phyloP scores from a whole-genome alignment of 2,329 filamentous ascomycete species.

The Fusarium nelsonii region DNA sequence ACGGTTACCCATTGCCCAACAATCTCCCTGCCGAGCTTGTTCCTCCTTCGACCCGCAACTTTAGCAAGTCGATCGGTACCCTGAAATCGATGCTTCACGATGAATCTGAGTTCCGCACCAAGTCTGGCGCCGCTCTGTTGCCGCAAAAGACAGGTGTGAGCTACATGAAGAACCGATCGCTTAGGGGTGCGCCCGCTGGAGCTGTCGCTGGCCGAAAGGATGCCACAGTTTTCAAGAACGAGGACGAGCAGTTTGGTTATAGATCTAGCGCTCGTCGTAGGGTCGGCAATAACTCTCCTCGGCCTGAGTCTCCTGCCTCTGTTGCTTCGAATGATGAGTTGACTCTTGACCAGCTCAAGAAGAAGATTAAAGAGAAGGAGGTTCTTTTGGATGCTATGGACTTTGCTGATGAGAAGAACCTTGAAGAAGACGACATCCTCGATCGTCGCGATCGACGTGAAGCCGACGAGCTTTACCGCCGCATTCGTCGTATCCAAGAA shows the following conservation, averaged over 20 bases:
- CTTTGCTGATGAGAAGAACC: slow-evolving; percentile 90
- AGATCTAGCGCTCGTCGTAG: slow-evolving; percentile 92
- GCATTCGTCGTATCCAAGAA: slow-evolving; percentile 90
- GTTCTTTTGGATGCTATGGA: slow-evolving; percentile 95
- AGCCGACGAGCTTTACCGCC: slow-evolving; percentile 92
- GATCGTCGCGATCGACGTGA: slow-evolving; percentile 92
- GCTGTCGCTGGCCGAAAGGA: slow-evolving; percentile 80
- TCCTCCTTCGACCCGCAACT: slow-evolving; percentile 92
- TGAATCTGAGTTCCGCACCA: slow-evolving; percentile 91
- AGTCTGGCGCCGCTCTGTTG: slow-evolving; percentile 87
- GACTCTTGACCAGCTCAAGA: slow-evolving; percentile 86
- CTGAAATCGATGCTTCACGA: slow-evolving; percentile 90
- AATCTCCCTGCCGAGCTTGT: slow-evolving; percentile 91
- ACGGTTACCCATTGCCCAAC: slow-evolving; percentile 92
- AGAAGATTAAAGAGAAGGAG: slow-evolving; percentile 94
- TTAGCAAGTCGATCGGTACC: slow-evolving; percentile 91
- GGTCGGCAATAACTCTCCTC: slow-evolving; percentile 82
- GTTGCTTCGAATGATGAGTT: slow-evolving; percentile 82
- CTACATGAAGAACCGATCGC: slow-evolving; percentile 95
- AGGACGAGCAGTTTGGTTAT: slow-evolving; percentile 92
- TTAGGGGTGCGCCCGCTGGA: slow-evolving; percentile 73
- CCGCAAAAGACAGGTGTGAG: slow-evolving; percentile 98
- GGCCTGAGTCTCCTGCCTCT: slow-evolving; percentile 80
- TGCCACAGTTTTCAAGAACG: slow-evolving; percentile 96
- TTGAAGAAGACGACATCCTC: slow-evolving; percentile 91